Conservation (phyloP, 2,329 filamentous ascomycete species). For the Cercospora zeina region DNA sequence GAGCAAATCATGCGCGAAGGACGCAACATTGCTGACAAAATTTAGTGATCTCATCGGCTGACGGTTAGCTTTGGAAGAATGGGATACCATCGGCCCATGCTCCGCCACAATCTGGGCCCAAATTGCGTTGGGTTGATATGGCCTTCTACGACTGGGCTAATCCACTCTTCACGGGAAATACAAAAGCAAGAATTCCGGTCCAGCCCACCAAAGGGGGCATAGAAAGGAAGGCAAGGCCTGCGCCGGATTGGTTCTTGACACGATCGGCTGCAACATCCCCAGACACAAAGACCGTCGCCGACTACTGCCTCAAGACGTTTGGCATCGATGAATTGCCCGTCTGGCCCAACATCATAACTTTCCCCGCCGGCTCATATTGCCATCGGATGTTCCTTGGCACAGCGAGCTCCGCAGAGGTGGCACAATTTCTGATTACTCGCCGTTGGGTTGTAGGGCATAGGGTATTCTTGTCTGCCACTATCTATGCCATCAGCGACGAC, state of each 20-base stretch:
- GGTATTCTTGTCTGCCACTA: not conserved
- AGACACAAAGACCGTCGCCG: not conserved
- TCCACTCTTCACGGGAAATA: not conserved
- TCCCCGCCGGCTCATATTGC: not conserved
- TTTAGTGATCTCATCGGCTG: not conserved
- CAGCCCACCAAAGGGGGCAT: too few species aligned
- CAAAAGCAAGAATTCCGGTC: too few species aligned
- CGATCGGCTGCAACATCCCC: not conserved
- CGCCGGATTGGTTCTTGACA: not conserved
- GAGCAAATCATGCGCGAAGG: fast-evolving
- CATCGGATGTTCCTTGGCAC: not conserved
- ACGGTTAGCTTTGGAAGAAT: not conserved
- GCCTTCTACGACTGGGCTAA: not conserved
- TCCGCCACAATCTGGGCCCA: not conserved
- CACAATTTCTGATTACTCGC: not conserved
- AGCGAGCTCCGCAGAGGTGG: not conserved
- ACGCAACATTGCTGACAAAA: not conserved
- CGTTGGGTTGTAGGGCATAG: not conserved
- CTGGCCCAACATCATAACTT: not conserved
- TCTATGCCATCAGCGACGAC: not conserved
- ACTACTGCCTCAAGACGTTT: not conserved
- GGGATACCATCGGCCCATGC: not conserved
- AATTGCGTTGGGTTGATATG: not conserved
- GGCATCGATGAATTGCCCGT: not conserved
- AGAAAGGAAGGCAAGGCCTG: too few species aligned